Evolutionary conservation across 2,329 filamentous ascomycete genomes (phyloP).

Genomic region (Phialophora chinensis): DNA sequence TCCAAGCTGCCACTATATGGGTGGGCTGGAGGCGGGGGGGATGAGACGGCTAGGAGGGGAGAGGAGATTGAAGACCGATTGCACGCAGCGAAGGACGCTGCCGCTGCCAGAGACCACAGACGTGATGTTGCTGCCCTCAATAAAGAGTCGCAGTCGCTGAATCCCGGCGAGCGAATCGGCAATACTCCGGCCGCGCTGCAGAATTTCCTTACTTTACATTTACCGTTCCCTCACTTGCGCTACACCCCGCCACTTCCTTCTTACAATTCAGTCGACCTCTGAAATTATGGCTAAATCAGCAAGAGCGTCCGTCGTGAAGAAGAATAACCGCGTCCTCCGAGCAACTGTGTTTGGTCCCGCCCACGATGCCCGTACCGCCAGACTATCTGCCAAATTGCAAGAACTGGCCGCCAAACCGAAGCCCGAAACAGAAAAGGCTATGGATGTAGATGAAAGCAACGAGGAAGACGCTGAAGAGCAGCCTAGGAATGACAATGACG

Average conservation of each 20-base stretch:
- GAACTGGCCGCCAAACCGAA: constrained; percentile 79
- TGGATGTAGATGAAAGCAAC: constrained; percentile 53
- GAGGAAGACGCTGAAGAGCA: constrained; percentile 49
- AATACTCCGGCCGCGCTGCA: constrained; percentile 10
- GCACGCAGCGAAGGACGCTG: neutral
- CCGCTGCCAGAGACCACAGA: neutral
- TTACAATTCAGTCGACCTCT: neutral
- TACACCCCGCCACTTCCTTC: neutral
- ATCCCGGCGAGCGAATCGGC: constrained; percentile 13
- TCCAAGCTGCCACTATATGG: neutral
- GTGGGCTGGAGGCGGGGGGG: neutral
- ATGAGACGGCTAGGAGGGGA: neutral
- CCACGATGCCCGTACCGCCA: constrained; percentile 77
- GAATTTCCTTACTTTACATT: neutral
- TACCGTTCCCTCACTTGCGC: neutral
- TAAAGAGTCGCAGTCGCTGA: constrained; percentile 13
- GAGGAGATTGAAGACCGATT: neutral
- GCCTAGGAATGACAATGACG: constrained; percentile 50
- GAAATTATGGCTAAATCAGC: constrained; percentile 83
- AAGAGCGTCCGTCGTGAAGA: constrained; percentile 78
- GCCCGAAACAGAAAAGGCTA: constrained; percentile 50
- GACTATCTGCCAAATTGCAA: constrained; percentile 83
- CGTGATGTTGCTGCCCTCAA: constrained; percentile 17
- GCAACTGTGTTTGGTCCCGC: constrained; percentile 82
- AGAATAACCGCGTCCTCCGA: constrained; percentile 82